Percentiles rank a stretch among this genome's conserved stretches.
These are phyloP conservation scores for Tricholomella constricta DNA, from an alignment of 768 basidiomycete genomes.

Conservation along the genomic window DNA sequence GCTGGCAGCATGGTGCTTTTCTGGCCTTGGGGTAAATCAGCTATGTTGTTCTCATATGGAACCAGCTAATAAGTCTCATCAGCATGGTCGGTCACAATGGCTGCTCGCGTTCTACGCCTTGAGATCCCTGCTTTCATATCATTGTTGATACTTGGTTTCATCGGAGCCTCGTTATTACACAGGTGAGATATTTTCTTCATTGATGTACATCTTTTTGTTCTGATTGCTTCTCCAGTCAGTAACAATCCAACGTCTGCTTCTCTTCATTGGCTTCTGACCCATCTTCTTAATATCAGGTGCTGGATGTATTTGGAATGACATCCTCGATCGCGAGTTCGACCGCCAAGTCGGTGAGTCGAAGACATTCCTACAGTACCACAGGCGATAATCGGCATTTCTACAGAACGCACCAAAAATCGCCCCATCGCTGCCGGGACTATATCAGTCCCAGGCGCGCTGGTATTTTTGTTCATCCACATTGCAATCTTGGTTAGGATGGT, in stretches of 20 bases:
- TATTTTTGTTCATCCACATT: conserved; percentile 25
- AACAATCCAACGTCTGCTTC: background rate
- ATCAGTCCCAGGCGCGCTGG: conserved; percentile 29
- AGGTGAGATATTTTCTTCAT: conserved; percentile 10
- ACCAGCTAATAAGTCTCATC: background rate
- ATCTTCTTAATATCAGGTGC: conserved; percentile 7
- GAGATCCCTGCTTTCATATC: conserved; percentile 8
- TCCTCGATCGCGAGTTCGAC: conserved; percentile 32
- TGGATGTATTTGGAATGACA: conserved; percentile 28
- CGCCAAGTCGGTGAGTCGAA: conserved; percentile 33
- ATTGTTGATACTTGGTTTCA: conserved; percentile 13
- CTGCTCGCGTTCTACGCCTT: conserved; percentile 15
- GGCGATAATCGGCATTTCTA: background rate
- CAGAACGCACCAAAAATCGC: conserved; percentile 35
- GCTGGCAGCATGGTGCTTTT: conserved; percentile 23
- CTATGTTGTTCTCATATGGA: background rate
- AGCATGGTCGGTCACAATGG: conserved; percentile 23
- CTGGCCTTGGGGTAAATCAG: conserved; percentile 19
- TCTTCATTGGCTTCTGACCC: background rate
- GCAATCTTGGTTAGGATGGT: conserved; percentile 17
- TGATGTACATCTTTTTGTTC: background rate
- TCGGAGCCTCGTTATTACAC: conserved; percentile 19
- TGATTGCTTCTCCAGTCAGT: conserved; percentile 11
- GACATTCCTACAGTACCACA: too few relatives aligned
- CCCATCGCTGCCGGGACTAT: conserved; percentile 34